Conservation (phyloP, 78 protist species). For the Guillardia theta region DNA sequence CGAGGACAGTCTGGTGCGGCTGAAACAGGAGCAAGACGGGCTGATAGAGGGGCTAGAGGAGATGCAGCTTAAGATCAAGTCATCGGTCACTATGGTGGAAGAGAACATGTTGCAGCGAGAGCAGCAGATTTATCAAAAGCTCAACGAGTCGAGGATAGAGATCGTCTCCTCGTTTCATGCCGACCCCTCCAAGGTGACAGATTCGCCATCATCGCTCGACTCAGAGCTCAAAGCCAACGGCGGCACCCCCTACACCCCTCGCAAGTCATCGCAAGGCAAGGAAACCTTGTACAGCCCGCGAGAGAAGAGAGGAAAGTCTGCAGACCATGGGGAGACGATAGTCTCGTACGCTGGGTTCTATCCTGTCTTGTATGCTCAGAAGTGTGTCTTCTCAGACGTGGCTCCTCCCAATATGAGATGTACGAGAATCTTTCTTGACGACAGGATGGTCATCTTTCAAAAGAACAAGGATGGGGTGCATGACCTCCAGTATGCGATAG, state of each 20-base stretch:
- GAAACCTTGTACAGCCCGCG: too few species aligned
- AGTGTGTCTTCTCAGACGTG: neutral
- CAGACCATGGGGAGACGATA: too few species aligned
- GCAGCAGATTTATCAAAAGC: neutral
- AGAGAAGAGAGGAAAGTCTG: too few species aligned
- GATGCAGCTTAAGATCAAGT: neutral
- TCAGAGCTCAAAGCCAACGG: too few species aligned
- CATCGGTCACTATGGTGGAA: neutral
- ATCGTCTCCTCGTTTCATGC: too few species aligned
- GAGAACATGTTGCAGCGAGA: neutral
- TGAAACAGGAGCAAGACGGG: neutral
- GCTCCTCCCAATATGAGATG: neutral
- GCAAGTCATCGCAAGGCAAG: too few species aligned
- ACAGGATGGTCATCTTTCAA: neutral
- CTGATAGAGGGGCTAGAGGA: neutral
- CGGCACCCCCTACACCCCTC: too few species aligned
- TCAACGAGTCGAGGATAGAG: neutral
- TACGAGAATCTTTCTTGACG: neutral
- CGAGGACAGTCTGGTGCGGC: neutral
- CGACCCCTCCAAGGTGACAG: neutral
- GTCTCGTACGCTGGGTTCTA: neutral
- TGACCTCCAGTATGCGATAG: constrained; percentile 3
- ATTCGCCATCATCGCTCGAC: neutral
- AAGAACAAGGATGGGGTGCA: neutral
- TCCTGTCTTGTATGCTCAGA: neutral